Conservation (phyloP, 1,284 basidiomycete genomes). For the Pseudozyma hubeiensis region DNA sequence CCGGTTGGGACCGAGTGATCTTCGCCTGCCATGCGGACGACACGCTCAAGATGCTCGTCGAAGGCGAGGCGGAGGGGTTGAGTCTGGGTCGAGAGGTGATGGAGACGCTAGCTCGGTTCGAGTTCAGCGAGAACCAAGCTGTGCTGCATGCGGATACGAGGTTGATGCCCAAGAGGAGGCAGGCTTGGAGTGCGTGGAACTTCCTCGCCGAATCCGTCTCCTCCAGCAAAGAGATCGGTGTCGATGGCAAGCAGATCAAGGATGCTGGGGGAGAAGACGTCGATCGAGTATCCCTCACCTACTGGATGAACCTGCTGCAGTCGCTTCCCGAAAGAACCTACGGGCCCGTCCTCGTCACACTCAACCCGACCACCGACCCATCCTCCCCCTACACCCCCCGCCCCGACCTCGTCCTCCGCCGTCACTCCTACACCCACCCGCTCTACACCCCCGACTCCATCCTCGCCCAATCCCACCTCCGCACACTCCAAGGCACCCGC, state of each 20-base stretch:
- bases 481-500: constrained; percentile 74
- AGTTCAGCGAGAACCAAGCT: constrained; percentile 78
- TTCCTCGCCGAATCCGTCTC: constrained; percentile 54
- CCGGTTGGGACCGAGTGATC: constrained; percentile 76
- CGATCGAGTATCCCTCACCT: constrained; percentile 69
- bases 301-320: constrained; percentile 84
- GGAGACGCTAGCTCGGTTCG: constrained; percentile 55
- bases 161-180: constrained; percentile 51
- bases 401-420: constrained; percentile 70
- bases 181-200: constrained; percentile 61
- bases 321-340: constrained; percentile 75
- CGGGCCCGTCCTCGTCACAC: constrained; percentile 81
- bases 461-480: constrained; percentile 74
- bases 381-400: constrained; percentile 38
- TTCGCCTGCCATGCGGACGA: constrained; percentile 82
- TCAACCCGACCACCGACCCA: constrained; percentile 73
- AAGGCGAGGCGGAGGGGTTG: constrained; percentile 67
- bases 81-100: constrained; percentile 75
- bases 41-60: constrained; percentile 74
- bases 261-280: constrained; percentile 21
- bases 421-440: constrained; percentile 79
- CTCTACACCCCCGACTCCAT: constrained; percentile 71
- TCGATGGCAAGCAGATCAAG: constrained; percentile 21
- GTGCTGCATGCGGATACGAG: constrained; percentile 75
- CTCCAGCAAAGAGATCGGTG: neutral